phyloP scores from a whole-genome alignment of 495 filamentous ascomycete genomes.

The Viridothelium virens region DNA sequence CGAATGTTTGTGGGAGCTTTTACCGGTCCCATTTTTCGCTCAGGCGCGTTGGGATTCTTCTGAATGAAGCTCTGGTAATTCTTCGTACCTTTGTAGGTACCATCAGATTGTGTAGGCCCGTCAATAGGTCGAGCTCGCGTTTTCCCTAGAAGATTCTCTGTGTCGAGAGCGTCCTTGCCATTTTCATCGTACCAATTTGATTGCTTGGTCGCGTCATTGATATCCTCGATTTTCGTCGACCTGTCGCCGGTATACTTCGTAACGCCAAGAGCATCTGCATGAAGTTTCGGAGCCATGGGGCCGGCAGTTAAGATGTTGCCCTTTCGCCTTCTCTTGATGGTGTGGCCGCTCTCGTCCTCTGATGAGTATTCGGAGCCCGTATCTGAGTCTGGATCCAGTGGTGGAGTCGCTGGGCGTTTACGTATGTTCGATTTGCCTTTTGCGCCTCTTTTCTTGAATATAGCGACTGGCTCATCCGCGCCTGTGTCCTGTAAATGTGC shows the following conservation, averaged over 20 bases:
- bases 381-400: constrained; percentile 50
- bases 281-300: constrained; percentile 40
- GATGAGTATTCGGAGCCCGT: constrained; percentile 54
- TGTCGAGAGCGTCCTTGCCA: constrained; percentile 41
- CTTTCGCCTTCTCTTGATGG: constrained; percentile 73
- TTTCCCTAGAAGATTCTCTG: constrained; percentile 57
- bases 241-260: constrained; percentile 55
- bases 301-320: constrained; percentile 51
- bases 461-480: constrained; percentile 38
- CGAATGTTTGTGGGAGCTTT: constrained; percentile 87
- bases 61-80: constrained; percentile 68
- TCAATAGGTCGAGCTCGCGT: constrained; percentile 39
- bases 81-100: constrained; percentile 69
- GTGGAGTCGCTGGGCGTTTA: constrained; percentile 77
- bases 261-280: constrained; percentile 39
- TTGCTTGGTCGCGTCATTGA: constrained; percentile 86
- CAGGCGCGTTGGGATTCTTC: constrained; percentile 71
- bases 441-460: constrained; percentile 81
- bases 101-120: constrained; percentile 33
- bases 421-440: constrained; percentile 71
- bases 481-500: background rate
- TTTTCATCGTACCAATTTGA: constrained; percentile 86
- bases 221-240: constrained; percentile 49
- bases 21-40: constrained; percentile 60
- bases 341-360: constrained; percentile 65